Percentiles rank a stretch among this genome's conserved stretches.
Evolutionary conservation across 805 yeast genomes (phyloP).

Genomic region (Saccharomycopsis fermentans): DNA sequence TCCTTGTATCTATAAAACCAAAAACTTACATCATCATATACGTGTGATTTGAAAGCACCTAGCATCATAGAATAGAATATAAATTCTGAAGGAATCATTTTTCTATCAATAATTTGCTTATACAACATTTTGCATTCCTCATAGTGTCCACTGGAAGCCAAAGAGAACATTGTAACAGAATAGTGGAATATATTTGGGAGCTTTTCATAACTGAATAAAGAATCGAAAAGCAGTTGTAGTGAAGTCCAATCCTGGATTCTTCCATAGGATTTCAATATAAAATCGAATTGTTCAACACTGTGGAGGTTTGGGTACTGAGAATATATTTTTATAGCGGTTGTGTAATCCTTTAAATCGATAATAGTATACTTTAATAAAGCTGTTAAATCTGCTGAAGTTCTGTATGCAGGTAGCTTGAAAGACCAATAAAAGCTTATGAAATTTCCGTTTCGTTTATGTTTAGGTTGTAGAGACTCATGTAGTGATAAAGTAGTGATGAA

Average conservation of each 20-base stretch:
- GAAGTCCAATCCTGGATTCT: neutral
- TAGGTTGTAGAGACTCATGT: neutral
- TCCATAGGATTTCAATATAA: neutral
- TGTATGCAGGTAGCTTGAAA: neutral
- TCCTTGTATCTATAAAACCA: neutral
- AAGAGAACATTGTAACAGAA: neutral
- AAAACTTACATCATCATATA: neutral
- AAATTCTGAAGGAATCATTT: neutral
- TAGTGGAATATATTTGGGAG: neutral
- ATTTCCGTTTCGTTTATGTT: neutral
- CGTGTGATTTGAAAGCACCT: neutral
- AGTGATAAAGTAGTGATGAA: neutral
- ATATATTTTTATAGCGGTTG: neutral
- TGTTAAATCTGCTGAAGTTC: neutral
- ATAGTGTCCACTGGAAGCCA: neutral
- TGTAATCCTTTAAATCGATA: neutral
- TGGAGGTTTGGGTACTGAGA: neutral
- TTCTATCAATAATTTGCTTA: neutral
- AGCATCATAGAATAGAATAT: neutral
- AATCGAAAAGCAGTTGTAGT: neutral
- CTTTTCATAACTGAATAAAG: neutral
- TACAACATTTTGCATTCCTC: neutral
- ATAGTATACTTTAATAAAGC: neutral
- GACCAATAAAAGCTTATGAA: neutral
- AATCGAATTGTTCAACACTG: neutral